These are phyloP conservation scores for Talaromyces adpressus DNA, from an alignment of 495 filamentous ascomycete genomes.

Conservation along the genomic window DNA sequence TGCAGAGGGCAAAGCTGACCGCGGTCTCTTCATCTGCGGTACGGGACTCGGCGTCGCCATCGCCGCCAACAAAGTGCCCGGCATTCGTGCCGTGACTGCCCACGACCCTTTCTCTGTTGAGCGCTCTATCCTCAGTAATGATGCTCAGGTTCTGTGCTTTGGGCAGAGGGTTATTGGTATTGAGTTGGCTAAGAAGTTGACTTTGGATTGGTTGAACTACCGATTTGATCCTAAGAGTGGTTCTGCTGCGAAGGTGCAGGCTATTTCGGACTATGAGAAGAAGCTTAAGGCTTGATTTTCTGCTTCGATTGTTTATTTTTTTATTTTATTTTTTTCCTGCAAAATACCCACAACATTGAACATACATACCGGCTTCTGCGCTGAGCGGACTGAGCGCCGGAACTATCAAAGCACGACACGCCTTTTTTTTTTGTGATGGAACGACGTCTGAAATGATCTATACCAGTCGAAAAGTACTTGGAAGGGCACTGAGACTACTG, in stretches of 20 bases:
- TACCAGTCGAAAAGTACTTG: background rate
- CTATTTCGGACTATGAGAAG: conserved; percentile 66
- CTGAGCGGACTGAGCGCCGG: background rate
- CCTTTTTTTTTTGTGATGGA: background rate
- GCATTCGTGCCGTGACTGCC: conserved; percentile 77
- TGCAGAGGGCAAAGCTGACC: conserved; percentile 60
- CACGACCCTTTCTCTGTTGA: conserved; percentile 83
- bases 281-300: conserved; percentile 25
- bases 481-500: background rate
- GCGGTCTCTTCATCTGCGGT: conserved; percentile 80
- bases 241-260: conserved; percentile 69
- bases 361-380: background rate
- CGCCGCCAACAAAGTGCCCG: conserved; percentile 78
- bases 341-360: background rate
- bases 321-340: background rate
- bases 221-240: conserved; percentile 67
- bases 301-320: conserved; percentile 5
- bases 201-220: conserved; percentile 76
- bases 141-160: conserved; percentile 85
- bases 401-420: background rate
- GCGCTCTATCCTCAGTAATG: conserved; percentile 73
- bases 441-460: background rate
- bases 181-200: conserved; percentile 70
- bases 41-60: conserved; percentile 85
- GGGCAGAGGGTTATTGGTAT: conserved; percentile 78